Base-by-base conservation (phyloP, 148 eudicot species). In the Cornus suecica region DNA sequence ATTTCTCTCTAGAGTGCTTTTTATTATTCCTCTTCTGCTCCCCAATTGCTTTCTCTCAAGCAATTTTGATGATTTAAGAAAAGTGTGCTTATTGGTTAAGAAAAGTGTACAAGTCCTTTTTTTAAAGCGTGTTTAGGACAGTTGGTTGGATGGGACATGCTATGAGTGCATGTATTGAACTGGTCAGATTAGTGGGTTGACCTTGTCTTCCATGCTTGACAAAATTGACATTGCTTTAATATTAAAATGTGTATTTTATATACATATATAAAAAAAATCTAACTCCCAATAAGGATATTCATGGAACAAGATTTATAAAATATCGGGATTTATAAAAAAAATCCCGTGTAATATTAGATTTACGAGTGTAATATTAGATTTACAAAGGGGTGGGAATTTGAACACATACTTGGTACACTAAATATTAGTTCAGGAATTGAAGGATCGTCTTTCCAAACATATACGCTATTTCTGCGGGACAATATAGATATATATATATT, bases 41-140 rank as follows among this genome's bases (percentile, higher is more conserved):
- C 72, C 29, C 73, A 54, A 16, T 34, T 72, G 70, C 28, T 78
- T 65, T 58, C 24, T 68, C 58, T 58, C 25, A 30, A 54, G 42
- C 41, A 29, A 37, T 58, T 63, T 32, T 13, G 5, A 61, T 66
- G 26, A n/a, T 37, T 65, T 58, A 58, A 65, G 27, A 22, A 34
- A 31, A 71, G 67, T 61, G 30, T 28, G 81, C 82, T 84, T 82
- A 77, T 71, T 45, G 45, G 82, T 72, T 31, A 77, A 72, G 82
- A 60, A 56, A 72, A 72, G 78, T 64, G 79, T 37, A 6, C 42
- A 0, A 37, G 42, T 37, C 42, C n/a, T n/a, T n/a, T 14, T 52
- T 45, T 42, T 37, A 67, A 69, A 74, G 77, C 30, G 25, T 22
- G 66, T 64, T 29, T 64, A 66, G 20, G 63, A 66, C 68, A 67